Percentiles rank a stretch among this genome's conserved stretches.
Evolutionary conservation across 441 rosid genomes (phyloP).

Genomic region (Erodium trifolium): DNA sequence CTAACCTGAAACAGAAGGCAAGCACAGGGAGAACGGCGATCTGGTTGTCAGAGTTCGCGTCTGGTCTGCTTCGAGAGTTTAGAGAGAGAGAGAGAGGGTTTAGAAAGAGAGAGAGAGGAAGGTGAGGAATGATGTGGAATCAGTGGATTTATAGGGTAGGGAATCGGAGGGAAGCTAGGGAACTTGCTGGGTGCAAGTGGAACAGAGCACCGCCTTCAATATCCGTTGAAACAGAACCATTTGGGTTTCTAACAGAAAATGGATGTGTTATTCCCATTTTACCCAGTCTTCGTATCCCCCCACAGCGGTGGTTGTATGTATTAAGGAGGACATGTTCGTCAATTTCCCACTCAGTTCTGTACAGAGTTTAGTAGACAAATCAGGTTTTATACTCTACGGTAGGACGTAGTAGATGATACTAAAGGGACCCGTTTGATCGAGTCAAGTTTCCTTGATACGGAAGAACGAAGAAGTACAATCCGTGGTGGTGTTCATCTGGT

Average conservation of each 20-base stretch:
- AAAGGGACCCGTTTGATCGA: no score
- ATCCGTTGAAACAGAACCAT: conserved; percentile 19
- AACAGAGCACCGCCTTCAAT: background rate
- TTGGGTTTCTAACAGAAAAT: background rate
- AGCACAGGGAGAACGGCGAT: conserved; percentile 11
- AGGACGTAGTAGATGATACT: no score
- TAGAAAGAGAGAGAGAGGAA: background rate
- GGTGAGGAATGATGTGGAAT: conserved; percentile 5
- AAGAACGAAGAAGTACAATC: no score
- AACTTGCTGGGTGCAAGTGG: background rate
- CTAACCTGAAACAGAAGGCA: conserved; percentile 1
- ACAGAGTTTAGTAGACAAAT: no score
- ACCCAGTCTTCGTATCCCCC: background rate
- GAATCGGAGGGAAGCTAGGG: conserved; percentile 17
- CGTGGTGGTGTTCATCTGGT: no score
- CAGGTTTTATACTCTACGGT: no score
- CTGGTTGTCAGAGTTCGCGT: background rate
- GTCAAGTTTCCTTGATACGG: no score
- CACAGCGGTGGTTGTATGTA: no score
- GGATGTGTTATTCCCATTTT: background rate
- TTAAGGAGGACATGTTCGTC: no score
- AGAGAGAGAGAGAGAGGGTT: conserved; percentile 14
- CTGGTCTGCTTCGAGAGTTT: background rate
- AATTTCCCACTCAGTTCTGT: no score
- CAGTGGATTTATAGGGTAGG: conserved; percentile 25